Evolutionary conservation across 352 stramenopile genomes (phyloP), one percentile per base, ranked within the genome.

Genomic region (Phytopythium helicoides): DNA sequence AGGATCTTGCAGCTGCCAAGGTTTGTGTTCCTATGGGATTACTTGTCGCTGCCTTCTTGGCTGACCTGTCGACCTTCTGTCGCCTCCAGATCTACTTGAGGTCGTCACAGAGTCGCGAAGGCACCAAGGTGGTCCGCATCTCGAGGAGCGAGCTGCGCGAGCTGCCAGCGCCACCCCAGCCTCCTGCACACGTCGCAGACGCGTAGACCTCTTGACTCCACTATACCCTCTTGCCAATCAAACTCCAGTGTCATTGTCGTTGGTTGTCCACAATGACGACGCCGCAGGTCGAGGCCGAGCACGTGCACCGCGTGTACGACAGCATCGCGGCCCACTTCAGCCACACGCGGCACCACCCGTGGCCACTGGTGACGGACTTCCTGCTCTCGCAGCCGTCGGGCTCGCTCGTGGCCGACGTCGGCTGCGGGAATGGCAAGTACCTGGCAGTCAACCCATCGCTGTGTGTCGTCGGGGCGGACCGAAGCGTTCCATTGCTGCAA

Each of bases 381-480:
- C 52, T 94, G 5, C 26, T 57, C 0, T 46, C 62, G 23, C 71
- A 89, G 39, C 48, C 56, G n/a, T 31, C 38, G 18, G 80, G 68
- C n/a, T 46, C 76, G 31, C 57, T 94, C 2, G 81, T 94, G 34
- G 77, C 81, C 23, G 81, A 92, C 51, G 60, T 94, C 8, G 84
- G 84, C 38, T 92, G 81, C 58, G 84, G 84, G 58, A 94, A 94
- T 58, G 84, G 80, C 62, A 92, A 94, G 64, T 94, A 94, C 63
- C 50, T 92, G 49, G 37, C 56, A 18, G 65, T 87, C 41, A 89
- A 90, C 53, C 64, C 68, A 5, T 58, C 59, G 21, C 19, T 92
- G 19, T 88, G 76, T 47, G 68, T 90, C 55, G 68, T 94, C 41
- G 84, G 81, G 10, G 75, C 66, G 6, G 84, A 94, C 58, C 75